A percentile compares a stretch with the other conserved stretches of the same genome.
These are phyloP conservation scores for Scedosporium apiospermum DNA, from an alignment of 2,329 filamentous ascomycete genomes.

Conservation along the genomic window DNA sequence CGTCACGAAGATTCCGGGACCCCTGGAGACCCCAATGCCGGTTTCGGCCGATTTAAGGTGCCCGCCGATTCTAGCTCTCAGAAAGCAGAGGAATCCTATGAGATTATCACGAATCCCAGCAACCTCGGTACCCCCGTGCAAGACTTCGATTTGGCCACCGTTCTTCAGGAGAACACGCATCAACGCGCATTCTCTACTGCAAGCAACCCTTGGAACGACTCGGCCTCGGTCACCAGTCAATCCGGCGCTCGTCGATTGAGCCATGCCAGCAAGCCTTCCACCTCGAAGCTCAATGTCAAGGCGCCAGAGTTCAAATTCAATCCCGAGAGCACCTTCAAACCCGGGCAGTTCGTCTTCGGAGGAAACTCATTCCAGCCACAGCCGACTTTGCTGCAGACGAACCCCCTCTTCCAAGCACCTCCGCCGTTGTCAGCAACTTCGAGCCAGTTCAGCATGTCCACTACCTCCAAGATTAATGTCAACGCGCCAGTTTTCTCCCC, in stretches of 20 bases:
- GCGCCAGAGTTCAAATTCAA: constrained; percentile 84
- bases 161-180: constrained; percentile 27
- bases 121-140: constrained; percentile 56
- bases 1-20: constrained; percentile 41
- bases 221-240: constrained; percentile 28
- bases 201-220: constrained; percentile 56
- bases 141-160: constrained; percentile 32
- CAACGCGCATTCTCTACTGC: constrained; percentile 44
- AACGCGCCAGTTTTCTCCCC: constrained; percentile 65
- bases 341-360: constrained; percentile 40
- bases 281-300: constrained; percentile 77
- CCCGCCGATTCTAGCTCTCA: constrained; percentile 30
- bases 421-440: constrained; percentile 25
- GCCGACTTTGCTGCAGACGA: constrained; percentile 2
- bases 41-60: constrained; percentile 25
- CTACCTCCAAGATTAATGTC: constrained; percentile 53
- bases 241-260: constrained; percentile 28
- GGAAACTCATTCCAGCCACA: constrained; percentile 36
- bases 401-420: constrained; percentile 30
- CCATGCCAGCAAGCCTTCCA: constrained; percentile 59
- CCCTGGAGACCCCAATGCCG: constrained; percentile 25
- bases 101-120: constrained; percentile 67
- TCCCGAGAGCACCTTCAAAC: constrained; percentile 40
- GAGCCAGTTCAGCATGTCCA: constrained; percentile 27
- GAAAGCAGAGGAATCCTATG: constrained; percentile 45